Evolutionary conservation across 1,284 basidiomycete species (phyloP), one percentile per base, ranked within the genome.

Genomic region (Farysia itapuensis): DNA sequence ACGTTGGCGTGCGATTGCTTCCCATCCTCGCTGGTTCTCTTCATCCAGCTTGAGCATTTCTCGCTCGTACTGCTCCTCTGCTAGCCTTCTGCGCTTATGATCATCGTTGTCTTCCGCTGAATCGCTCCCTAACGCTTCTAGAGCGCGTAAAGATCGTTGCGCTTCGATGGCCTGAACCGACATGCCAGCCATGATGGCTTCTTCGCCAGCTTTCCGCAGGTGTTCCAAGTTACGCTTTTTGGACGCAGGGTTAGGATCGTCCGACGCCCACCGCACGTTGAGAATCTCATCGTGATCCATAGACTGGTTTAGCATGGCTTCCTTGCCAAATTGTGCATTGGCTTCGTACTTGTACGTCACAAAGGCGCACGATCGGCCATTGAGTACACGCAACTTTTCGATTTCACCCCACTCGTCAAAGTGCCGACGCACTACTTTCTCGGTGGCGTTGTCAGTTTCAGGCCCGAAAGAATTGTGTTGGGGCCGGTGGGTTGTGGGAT

Each of bases 371-470:
- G 89, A 90, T 46, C 94, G 88, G 75, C 91, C 90, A 74, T 92
- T 89, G 24, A 99, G 81, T 23, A 97, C 87, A 43, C 90, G 88
- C 74, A 94, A 91, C 71, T 86, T 84, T 73, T 93, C 90, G 59
- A 99, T 89, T 64, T 88, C 86, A n/a, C 94, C 94, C 86, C 89
- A 99, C 75, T 97, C 94, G 67, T 86, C 88, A 76, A 98, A 98
- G 81, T 98, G 95, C 4, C 70, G 59, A 15, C 66, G 51, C 1
- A 75, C 36, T 4, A 74, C 70, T 19, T 58, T 65, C 25, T 72
- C 72, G 20, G 67, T 67, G 5, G 57, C 46, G 31, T 56, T 64
- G 36, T 57, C 53, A 3, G 48, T 52, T 21, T 63, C 48, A n/a
- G 53, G 53, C 28, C 53, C 33, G 26, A 43, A 54, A 16, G 58